Evolutionary conservation across 345 rosid genomes (phyloP), one percentile per base, ranked within the genome.

Genomic region (Gossypium longicalyx): DNA sequence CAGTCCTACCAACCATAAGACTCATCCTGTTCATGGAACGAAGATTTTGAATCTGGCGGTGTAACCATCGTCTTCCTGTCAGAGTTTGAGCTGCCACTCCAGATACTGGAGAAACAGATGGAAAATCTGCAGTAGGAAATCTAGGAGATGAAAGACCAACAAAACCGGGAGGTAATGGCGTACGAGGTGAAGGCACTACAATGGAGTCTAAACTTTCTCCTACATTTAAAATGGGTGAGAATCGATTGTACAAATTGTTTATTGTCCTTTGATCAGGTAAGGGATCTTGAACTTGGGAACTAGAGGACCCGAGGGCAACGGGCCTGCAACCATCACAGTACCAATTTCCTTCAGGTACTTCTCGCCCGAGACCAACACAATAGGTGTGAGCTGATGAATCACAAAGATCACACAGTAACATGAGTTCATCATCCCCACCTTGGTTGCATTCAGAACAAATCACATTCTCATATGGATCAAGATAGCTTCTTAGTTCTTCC

Each of bases 381-480:
- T 85, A 96, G 22, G 99, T 93, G 81, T 96, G 99, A 19, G 99
- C 98, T 66, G 99, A 89, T 78, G 99, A 96, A 87, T 96, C 99
- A 76, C 98, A 96, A 70, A 90, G 78, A 82, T 96, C 99, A 74
- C 99, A 96, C 15, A 93, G 89, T 75, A 96, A 87, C 99, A 96
- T 96, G 53, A 93, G 97, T 74, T 87, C 99, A 77, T 96, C 99
- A 75, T 96, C 99, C 72, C 97, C 98, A 53, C 98, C 97, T 79
- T 85, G 92, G 72, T 85, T 91, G 80, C 99, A 96, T 78, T 91
- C 99, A 38, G 92, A 84, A 80, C 99, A 96, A 75, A 90, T 85
- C 60, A 86, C 97, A 78, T 87, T 90, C 89, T 91, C 97, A 58
- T 96, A 96, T 4, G 99, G 99, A 80, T 96, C 97, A 1, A 93